Evolutionary conservation across 2,329 filamentous ascomycete genomes (phyloP), one percentile per base, ranked within the genome.

Genomic region (Diaporthe humulicola): DNA sequence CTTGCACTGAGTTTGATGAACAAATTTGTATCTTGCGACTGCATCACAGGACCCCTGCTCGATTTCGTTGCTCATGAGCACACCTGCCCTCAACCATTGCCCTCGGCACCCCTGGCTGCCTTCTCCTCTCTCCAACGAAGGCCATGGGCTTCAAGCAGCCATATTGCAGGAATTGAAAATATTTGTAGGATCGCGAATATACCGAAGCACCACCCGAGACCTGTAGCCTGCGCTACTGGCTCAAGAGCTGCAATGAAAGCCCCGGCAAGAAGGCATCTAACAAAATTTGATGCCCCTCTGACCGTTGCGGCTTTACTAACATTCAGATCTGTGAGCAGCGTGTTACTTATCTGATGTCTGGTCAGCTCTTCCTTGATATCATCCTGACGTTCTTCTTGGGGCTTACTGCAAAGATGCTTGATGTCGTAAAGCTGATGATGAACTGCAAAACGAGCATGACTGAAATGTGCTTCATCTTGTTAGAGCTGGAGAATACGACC

Each of bases 391-490:
- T 10, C 17, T 33, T 17, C 28, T 25, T 12, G 19, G 22, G 6
- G 10, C 61, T 52, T n/a, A 67, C 30, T 12, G 61, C 19, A 33
- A 50, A 50, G 30, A 50, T 67, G 22, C 61, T 52, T 52, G 42
- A 67, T 8, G 61, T 67, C 17, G 45, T 36, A 22, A 52, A 67
- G 9, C 30, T 52, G 7, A 67, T 67, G 30, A 67, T 67, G 22
- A 50, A 67, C 30, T 67, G 61, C 19, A 67, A 67, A 14, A 67
- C 33, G 30, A 67, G 61, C 61, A 67, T 25, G 14, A 25, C 45
- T n/a, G 45, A 67, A 25, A 67, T 67, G 14, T 67, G 58, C 42
- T 70, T n/a, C 7, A 8, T n/a, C 9, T 50, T 50, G 5, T 50
- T 25, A 50, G 45, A n/a, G 45, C 7, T 50, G 6, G 12, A 36